A percentile compares a stretch with the other conserved stretches of the same genome.
phyloP scores from a whole-genome alignment of 2,329 filamentous ascomycete genomes.

The Penicillium sumatraense region DNA sequence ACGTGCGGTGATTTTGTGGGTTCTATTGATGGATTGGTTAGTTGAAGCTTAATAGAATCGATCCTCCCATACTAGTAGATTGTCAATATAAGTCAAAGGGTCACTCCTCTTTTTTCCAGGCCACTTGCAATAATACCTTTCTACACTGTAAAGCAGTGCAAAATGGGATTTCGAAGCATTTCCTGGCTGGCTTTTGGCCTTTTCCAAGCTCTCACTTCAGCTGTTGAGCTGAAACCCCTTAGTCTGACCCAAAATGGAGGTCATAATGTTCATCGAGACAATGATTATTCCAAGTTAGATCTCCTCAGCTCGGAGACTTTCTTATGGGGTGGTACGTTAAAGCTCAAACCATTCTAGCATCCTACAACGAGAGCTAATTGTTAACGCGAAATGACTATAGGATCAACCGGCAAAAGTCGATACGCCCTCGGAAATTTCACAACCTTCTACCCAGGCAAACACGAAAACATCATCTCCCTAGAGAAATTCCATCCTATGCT shows the following conservation, averaged over 20 bases:
- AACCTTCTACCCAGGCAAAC: constrained; percentile 1
- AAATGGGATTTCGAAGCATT: not conserved
- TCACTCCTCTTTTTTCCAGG: too few relatives aligned
- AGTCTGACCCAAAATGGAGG: not conserved
- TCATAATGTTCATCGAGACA: not conserved
- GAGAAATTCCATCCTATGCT: constrained; percentile 21
- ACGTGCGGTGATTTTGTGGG: not conserved
- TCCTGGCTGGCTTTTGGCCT: not conserved
- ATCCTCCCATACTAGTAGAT: not conserved
- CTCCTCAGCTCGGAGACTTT: not conserved
- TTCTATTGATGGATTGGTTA: not conserved
- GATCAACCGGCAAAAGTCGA: not conserved
- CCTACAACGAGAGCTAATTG: not conserved
- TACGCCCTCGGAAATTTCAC: constrained; percentile 3
- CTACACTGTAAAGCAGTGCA: too few relatives aligned
- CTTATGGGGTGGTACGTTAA: constrained; percentile 1
- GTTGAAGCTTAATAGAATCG: not conserved
- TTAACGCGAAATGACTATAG: not conserved
- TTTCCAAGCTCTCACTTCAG: not conserved
- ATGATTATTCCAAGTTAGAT: not conserved
- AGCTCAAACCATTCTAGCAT: not conserved
- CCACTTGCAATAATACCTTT: too few relatives aligned
- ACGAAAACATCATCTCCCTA: constrained; percentile 20
- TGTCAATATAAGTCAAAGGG: not conserved
- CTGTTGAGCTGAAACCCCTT: not conserved